These are phyloP conservation scores for Leccinum broughii DNA, from an alignment of 768 basidiomycete species.

Conservation along the genomic window DNA sequence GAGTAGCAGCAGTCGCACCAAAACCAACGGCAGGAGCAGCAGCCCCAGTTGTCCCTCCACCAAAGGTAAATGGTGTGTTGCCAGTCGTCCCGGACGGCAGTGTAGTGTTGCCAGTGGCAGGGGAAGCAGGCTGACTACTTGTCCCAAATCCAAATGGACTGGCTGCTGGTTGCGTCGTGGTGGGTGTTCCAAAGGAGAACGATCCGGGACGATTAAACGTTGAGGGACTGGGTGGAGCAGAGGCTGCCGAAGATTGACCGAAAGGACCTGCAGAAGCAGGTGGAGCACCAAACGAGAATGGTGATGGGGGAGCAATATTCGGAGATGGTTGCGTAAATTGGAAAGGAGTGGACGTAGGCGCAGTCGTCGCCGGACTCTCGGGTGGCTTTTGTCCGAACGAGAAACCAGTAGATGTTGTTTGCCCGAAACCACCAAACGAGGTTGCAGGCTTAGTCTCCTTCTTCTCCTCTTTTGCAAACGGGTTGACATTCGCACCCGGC, in stretches of 20 bases:
- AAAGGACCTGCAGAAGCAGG: slow-evolving; percentile 42
- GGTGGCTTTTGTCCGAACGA: slow-evolving; percentile 47
- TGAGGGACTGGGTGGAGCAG: slow-evolving; percentile 59
- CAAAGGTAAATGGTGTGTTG: slow-evolving; percentile 39
- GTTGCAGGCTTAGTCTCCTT: slow-evolving; percentile 43
- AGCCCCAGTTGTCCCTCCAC: slow-evolving; percentile 32
- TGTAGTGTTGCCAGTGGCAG: slow-evolving; percentile 42
- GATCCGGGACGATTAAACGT: slow-evolving; percentile 49
- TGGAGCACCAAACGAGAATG: slow-evolving; percentile 47
- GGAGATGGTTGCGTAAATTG: slow-evolving; percentile 46
- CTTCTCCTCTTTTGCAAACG: slow-evolving; percentile 52
- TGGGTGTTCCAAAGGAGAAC: slow-evolving; percentile 48
- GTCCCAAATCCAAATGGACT: slow-evolving; percentile 49
- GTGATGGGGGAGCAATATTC: slow-evolving; percentile 37
- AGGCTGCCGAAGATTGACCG: slow-evolving; percentile 41
- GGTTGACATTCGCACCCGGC: slow-evolving; percentile 37
- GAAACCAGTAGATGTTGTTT: slow-evolving; percentile 43
- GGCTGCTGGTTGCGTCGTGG: slow-evolving; percentile 37
- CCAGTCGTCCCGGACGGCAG: slow-evolving; percentile 32
- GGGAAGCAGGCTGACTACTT: slow-evolving; percentile 59
- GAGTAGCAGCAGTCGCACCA: slow-evolving; percentile 38
- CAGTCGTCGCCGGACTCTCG: slow-evolving; percentile 40
- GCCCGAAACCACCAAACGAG: slow-evolving; percentile 50
- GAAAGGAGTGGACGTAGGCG: slow-evolving; percentile 44
- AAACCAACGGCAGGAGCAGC: slow-evolving; percentile 43